Conservation (phyloP, 2,329 filamentous ascomycete genomes). For the Fusarium subtropicale region DNA sequence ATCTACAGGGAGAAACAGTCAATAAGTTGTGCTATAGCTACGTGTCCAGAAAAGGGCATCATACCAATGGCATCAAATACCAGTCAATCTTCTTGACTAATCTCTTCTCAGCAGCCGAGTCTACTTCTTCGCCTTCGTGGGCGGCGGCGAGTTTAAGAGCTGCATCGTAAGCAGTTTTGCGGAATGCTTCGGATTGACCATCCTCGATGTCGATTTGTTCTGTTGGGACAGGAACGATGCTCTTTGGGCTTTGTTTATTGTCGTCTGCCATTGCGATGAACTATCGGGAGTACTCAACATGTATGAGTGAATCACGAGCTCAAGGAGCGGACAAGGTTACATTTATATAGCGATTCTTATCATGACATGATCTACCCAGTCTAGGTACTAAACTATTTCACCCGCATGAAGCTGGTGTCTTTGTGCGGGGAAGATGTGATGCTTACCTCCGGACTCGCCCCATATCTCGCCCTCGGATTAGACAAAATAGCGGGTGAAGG, state of each 20-base stretch:
- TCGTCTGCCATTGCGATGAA: background rate
- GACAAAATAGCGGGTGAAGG: background rate
- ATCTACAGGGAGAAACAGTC: accelerated
- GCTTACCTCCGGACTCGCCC: background rate
- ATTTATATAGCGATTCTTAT: background rate
- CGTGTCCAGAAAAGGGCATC: background rate
- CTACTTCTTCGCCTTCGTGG: background rate
- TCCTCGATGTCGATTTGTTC: background rate
- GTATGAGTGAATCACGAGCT: no score
- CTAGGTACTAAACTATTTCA: no score
- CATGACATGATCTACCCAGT: no score
- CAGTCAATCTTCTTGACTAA: background rate
- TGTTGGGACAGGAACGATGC: no score
- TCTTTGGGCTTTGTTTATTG: background rate
- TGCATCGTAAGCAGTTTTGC: background rate
- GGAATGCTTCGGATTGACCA: background rate
- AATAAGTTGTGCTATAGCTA: background rate
- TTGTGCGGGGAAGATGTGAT: background rate
- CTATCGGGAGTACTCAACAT: no score
- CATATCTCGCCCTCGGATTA: background rate
- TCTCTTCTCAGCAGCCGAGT: background rate
- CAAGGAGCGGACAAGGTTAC: background rate
- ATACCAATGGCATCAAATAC: background rate
- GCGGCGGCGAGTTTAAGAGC: background rate
- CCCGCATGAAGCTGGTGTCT: no score